Conservation (phyloP, 1,284 basidiomycete species). For the Ceratobasidium sp. region DNA sequence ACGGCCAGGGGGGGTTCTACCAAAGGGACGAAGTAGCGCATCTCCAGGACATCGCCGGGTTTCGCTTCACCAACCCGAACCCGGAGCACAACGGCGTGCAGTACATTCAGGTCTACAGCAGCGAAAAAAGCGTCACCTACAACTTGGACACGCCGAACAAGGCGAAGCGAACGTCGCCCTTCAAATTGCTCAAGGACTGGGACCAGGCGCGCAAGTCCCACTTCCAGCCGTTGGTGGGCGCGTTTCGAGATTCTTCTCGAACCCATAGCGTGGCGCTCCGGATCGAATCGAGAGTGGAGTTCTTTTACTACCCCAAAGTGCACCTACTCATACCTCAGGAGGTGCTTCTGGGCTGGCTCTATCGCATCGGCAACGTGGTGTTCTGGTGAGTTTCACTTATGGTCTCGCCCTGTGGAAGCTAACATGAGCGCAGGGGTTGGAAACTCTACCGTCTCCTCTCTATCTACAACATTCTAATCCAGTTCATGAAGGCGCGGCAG, state of each 20-base stretch:
- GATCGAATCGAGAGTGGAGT: conserved; percentile 10
- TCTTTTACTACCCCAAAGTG: not conserved
- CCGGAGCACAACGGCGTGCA: not conserved
- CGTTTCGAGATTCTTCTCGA: not conserved
- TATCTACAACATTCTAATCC: not conserved
- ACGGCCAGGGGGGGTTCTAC: not conserved
- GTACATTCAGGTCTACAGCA: conserved; percentile 27
- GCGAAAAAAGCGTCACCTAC: conserved; percentile 23
- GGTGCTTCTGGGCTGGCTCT: not conserved
- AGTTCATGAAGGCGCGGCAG: not conserved
- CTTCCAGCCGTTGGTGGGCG: not conserved
- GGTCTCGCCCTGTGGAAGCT: not conserved
- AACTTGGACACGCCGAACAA: conserved; percentile 1
- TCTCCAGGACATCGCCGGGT: conserved; percentile 1
- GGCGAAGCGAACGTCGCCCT: conserved; percentile 16
- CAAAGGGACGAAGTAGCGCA: conserved; percentile 33
- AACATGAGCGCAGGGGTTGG: not conserved
- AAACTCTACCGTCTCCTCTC: conserved; percentile 2
- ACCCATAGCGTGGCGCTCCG: conserved; percentile 16
- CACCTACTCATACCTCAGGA: not conserved
- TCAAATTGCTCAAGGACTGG: not conserved
- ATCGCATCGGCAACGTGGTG: not conserved
- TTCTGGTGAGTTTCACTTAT: conserved; percentile 5
- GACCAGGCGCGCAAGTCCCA: not conserved
- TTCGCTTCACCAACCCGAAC: conserved; percentile 1